These are phyloP conservation scores for Fusarium haematococcum DNA, from an alignment of 2,329 filamentous ascomycete genomes.

Conservation along the genomic window DNA sequence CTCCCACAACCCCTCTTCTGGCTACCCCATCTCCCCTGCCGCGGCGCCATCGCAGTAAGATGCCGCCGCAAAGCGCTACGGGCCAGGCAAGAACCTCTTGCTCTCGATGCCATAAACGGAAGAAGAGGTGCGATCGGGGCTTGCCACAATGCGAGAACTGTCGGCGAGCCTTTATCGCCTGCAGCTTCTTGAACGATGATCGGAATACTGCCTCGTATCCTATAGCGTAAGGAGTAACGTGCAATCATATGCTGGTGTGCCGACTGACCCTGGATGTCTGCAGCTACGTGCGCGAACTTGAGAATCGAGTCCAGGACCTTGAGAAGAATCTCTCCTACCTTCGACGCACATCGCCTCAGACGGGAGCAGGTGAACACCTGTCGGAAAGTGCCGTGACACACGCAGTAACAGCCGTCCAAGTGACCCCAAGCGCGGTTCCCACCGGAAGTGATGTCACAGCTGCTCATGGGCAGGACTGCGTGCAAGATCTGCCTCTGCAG, in stretches of 20 bases:
- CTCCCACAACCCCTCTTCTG: background rate
- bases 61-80: slow-evolving; percentile 2
- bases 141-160: slow-evolving; percentile 56
- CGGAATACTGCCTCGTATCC: slow-evolving; percentile 54
- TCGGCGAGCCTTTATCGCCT: slow-evolving; percentile 49
- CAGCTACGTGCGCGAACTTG: slow-evolving; percentile 50
- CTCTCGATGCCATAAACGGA: slow-evolving; percentile 54
- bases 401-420: background rate
- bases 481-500: background rate
- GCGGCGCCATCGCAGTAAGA: background rate
- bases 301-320: slow-evolving; percentile 39
- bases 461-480: background rate
- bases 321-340: slow-evolving; percentile 19
- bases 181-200: slow-evolving; percentile 56
- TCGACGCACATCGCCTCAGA: background rate
- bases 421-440: background rate
- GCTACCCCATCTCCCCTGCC: background rate
- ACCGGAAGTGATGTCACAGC: background rate
- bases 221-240: slow-evolving; percentile 49
- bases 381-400: background rate
- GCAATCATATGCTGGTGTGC: background rate
- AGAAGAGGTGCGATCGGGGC: slow-evolving; percentile 56
- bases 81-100: slow-evolving; percentile 47
- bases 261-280: background rate
- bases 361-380: background rate